Evolutionary conservation across 306 rosid genomes (phyloP).

Genomic region (Prunus persica): DNA sequence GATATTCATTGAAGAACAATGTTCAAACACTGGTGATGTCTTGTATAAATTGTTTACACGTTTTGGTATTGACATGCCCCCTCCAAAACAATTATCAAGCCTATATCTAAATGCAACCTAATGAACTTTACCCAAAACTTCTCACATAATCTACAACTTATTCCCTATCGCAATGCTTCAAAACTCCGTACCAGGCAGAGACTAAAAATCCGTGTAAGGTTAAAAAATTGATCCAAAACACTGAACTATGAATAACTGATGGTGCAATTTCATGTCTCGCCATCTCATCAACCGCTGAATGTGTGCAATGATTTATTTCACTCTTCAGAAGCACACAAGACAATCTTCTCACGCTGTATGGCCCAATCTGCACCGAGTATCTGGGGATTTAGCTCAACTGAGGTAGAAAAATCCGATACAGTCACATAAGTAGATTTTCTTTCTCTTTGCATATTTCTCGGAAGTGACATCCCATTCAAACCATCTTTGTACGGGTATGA

Average conservation of each 20-base stretch:
- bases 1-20: constrained; percentile 25
- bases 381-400: constrained; percentile 76
- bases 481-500: constrained; percentile 15
- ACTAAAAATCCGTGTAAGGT: constrained; percentile 24
- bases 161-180: constrained; percentile 30
- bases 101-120: constrained; percentile 45
- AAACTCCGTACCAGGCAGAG: constrained; percentile 29
- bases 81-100: constrained; percentile 39
- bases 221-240: constrained; percentile 33
- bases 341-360: constrained; percentile 76
- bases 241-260: constrained; percentile 32
- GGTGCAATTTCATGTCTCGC: constrained; percentile 29
- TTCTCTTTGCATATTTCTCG: constrained; percentile 39
- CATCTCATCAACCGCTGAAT: constrained; percentile 11
- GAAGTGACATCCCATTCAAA: constrained; percentile 32
- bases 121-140: constrained; percentile 25
- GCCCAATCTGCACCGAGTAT: constrained; percentile 83
- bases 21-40: constrained; percentile 34
- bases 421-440: constrained; percentile 38
- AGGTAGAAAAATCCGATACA: constrained; percentile 57
- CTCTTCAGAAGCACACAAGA: constrained; percentile 61
- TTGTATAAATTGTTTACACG: constrained; percentile 39
- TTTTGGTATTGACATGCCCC: constrained; percentile 39
- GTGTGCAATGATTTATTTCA: constrained; percentile 32
- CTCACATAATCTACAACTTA: constrained; percentile 34